These are phyloP conservation scores for Candolleomyces aberdarensis DNA, from an alignment of 768 basidiomycete species.

Conservation along the genomic window DNA sequence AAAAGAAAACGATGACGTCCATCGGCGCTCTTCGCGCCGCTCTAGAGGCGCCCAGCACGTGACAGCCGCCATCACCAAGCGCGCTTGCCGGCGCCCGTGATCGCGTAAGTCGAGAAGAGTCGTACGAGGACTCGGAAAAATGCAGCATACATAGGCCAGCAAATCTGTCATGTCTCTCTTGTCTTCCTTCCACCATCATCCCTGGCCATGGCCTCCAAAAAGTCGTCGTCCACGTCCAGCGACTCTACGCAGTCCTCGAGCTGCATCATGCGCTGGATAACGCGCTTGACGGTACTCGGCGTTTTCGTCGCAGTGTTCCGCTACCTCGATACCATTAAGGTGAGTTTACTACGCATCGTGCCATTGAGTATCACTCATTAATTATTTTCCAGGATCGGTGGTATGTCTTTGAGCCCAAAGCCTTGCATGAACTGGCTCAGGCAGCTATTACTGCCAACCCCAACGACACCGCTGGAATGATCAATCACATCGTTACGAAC, in stretches of 20 bases:
- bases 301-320: constrained; percentile 38
- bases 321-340: constrained; percentile 66
- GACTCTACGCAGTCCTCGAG: constrained; percentile 9
- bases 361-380: neutral
- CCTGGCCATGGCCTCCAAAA: constrained; percentile 3
- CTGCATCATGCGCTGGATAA: constrained; percentile 33
- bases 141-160: neutral
- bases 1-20: too few species aligned
- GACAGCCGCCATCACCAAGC: neutral
- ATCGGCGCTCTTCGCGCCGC: too few species aligned
- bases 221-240: constrained; percentile 5
- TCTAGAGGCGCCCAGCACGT: neutral
- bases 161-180: neutral
- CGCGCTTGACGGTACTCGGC: constrained; percentile 28
- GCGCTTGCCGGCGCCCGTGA: neutral
- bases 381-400: constrained; percentile 61
- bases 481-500: constrained; percentile 77
- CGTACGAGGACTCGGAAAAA: constrained; percentile 4
- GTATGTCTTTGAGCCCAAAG: constrained; percentile 79
- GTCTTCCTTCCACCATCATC: neutral
- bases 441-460: constrained; percentile 67
- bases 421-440: constrained; percentile 70
- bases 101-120: neutral
- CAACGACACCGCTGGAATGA: constrained; percentile 68
- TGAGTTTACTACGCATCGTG: constrained; percentile 20